Evolutionary conservation across 208 protist species (phyloP), one percentile per base, ranked within the genome.

Genomic region (Trypanosoma rangeli): DNA sequence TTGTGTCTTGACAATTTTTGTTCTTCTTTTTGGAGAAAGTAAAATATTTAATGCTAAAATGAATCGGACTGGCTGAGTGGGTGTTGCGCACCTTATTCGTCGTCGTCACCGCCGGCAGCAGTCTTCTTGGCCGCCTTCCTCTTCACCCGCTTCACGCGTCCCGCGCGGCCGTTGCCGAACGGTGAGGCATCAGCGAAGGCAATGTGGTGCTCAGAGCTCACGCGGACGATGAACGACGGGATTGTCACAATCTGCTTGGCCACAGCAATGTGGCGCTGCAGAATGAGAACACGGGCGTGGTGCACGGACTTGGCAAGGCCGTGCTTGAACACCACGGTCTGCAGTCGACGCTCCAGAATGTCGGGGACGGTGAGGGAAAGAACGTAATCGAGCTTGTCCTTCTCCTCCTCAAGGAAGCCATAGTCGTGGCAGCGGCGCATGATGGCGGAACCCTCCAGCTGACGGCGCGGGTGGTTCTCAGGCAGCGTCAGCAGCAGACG

Each of bases 321-420:
- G 20, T 93, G 82, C 85, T 99, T 99, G 94, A 99, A 98, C 35
- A 99, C 98, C 60, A 99, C 79, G 44, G 99, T 99, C 93, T 99
- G 99, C 59, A 99, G 98, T 78, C 99, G 98, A 78, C 99, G 97
- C 85, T 99, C 98, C 37, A 99, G 90, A 88, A 99, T 99, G 81
- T 99, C 98, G 60, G 99, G 90, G 57, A 98, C 85, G 74, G 98
- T 99, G 48, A 99, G 97, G 46, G 93, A 97, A 29, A 99, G 98
- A 65, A 99, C 98, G 92, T 99, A 99, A 98, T 99, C 99, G 72
- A 99, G 98, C 80, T 99, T 98, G 88, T 99, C 94, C 90, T 99
- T 98, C 57, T 92, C 89, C 83, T 99, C 98, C 42, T 98, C 93
- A 48, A 99, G 95, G 75, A 99, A 94, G 73, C 99, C 99, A 69